These are phyloP conservation scores for Camelina sativa DNA, from an alignment of 345 rosid genomes.

Conservation along the genomic window DNA sequence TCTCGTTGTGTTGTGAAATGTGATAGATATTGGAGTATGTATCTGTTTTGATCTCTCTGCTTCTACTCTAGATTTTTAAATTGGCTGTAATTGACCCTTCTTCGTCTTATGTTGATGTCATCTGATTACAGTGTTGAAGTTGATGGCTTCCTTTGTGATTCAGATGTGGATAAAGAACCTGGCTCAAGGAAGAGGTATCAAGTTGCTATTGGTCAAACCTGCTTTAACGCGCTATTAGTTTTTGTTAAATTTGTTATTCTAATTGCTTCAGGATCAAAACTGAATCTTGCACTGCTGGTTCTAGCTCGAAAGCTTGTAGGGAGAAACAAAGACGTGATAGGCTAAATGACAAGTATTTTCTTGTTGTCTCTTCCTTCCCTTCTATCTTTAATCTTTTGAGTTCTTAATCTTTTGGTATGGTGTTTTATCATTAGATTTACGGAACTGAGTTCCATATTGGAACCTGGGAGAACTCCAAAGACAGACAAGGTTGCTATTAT, in stretches of 20 bases:
- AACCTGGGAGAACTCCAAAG: slow-evolving; percentile 90
- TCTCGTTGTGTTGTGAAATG: background rate
- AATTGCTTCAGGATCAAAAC: slow-evolving; percentile 53
- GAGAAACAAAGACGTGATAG: slow-evolving; percentile 95
- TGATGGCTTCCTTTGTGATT: slow-evolving; percentile 76
- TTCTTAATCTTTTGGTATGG: slow-evolving; percentile 17
- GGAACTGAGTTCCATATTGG: slow-evolving; percentile 74
- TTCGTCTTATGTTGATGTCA: slow-evolving; percentile 21
- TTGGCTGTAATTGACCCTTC: background rate
- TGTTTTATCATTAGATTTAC: slow-evolving; percentile 58
- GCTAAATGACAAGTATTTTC: slow-evolving; percentile 85
- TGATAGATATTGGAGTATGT: background rate
- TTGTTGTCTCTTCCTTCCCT: slow-evolving; percentile 23
- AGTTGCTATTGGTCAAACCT: background rate
- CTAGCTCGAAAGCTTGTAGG: slow-evolving; percentile 94
- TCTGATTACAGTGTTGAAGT: slow-evolving; percentile 59
- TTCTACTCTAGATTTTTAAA: background rate
- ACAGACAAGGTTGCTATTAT: slow-evolving; percentile 85
- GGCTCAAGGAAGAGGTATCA: slow-evolving; percentile 80
- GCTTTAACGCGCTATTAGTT: background rate
- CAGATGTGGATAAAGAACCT: slow-evolving; percentile 68
- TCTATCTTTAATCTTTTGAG: background rate
- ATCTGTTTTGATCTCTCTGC: background rate
- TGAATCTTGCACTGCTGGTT: slow-evolving; percentile 53
- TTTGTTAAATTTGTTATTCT: background rate